phyloP scores from a whole-genome alignment of 768 basidiomycete genomes.

The Boletellus ananiceps region DNA sequence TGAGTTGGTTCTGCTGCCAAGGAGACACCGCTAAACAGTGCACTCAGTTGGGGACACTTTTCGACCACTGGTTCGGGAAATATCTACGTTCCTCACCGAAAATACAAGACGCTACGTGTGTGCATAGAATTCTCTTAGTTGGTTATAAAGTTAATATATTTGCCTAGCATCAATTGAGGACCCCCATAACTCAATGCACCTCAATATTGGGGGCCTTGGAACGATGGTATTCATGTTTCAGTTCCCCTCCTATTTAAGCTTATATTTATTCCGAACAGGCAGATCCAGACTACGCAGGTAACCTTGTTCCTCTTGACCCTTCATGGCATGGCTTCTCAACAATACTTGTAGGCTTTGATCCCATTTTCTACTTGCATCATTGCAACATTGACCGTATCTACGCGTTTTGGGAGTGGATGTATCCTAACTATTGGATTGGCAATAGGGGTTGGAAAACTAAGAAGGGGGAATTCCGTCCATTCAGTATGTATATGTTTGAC shows the following conservation, averaged over 20 bases:
- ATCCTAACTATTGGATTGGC: slow-evolving; percentile 14
- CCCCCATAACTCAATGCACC: slow-evolving; percentile 17
- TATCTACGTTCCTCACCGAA: too few species aligned
- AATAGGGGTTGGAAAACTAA: slow-evolving; percentile 6
- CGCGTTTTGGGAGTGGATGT: slow-evolving; percentile 21
- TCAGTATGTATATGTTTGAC: slow-evolving; percentile 2
- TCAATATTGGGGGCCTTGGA: slow-evolving; percentile 15
- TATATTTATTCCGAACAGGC: slow-evolving; percentile 4
- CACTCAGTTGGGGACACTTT: too few species aligned
- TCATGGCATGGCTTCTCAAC: not conserved
- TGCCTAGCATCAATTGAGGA: slow-evolving; percentile 16
- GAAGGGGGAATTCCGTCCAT: slow-evolving; percentile 1
- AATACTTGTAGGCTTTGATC: slow-evolving; percentile 10
- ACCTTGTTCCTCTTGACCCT: not conserved
- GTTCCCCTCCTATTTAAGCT: not conserved
- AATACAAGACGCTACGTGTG: too few species aligned
- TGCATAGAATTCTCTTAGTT: too few species aligned
- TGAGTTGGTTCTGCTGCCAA: not conserved
- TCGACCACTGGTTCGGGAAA: too few species aligned
- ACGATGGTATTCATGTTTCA: slow-evolving; percentile 9
- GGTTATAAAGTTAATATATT: too few species aligned
- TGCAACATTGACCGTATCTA: slow-evolving; percentile 17
- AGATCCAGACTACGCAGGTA: slow-evolving; percentile 20
- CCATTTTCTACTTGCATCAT: slow-evolving; percentile 19
- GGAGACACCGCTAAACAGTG: too few species aligned